Evolutionary conservation across 345 rosid species (phyloP), one percentile per base, ranked within the genome.

Genomic region (Hibiscus trionum): DNA sequence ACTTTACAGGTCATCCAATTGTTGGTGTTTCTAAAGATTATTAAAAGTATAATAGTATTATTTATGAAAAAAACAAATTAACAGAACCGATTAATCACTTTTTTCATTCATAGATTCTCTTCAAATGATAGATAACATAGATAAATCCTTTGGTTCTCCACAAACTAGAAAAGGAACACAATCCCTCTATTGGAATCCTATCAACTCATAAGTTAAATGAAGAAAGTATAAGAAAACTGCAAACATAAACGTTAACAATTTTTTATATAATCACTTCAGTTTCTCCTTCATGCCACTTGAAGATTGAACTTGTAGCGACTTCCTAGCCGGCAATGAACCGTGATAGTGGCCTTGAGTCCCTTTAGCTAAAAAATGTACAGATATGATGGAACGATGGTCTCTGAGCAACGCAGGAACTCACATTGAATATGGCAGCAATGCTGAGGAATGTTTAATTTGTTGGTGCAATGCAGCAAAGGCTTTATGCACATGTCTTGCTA

Each of bases 401-500:
- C n/a, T 14, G 63, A 59, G 35, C 37, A 12, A 59, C 27, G 63
- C 37, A 59, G 14, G 65, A 61, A 61, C 65, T 31, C 21, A 5
- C 16, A 29, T 49, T 12, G 55, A 39, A 61, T 42, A 35, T 62
- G 67, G 24, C 5, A 58, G 53, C 17, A 19, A 19, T 19, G 61
- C 66, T 33, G 67, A 50, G 33, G 17, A 11, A 26, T 65, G 17
- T 14, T 9, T 33, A 46, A 61, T 8, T n/a, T 5, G 10, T 17
- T 44, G 12, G 17, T 11, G 50, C 29, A 66, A 61, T 47, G 53
- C 53, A 47, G 55, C 7, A 50, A 50, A 14, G 55, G 55, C 55
- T 50, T 78, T 77, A 86, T 73, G 76, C 78, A 24, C 78, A 81
- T 12, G 75, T 73, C 86, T 87, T 87, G 70, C 83, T 77, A 75